phyloP scores from a whole-genome alignment of 805 yeast genomes.

The Lipomyces yamanashiensis region DNA sequence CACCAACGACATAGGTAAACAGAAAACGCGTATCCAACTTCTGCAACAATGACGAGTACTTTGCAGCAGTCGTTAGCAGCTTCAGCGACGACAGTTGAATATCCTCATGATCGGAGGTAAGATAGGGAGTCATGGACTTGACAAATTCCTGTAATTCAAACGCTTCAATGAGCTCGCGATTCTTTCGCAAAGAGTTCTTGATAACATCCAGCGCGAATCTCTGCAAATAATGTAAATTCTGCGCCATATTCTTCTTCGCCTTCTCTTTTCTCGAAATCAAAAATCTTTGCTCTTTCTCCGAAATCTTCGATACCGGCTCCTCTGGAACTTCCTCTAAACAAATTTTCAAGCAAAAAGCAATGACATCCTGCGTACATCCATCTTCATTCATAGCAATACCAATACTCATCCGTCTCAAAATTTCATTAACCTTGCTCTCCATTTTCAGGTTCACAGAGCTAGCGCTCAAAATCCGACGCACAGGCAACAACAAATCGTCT shows the following conservation, averaged over 20 bases:
- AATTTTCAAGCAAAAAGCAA: slow-evolving; percentile 75
- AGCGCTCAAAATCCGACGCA: slow-evolving; percentile 61
- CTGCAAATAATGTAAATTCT: slow-evolving; percentile 66
- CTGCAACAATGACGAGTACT: slow-evolving; percentile 59
- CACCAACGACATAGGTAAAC: slow-evolving; percentile 47
- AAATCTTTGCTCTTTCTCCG: slow-evolving; percentile 23
- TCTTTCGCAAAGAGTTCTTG: slow-evolving; percentile 68
- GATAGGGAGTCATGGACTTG: slow-evolving; percentile 66
- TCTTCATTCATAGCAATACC: slow-evolving; percentile 78
- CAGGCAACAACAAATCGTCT: slow-evolving; percentile 64
- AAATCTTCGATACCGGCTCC: slow-evolving; percentile 45
- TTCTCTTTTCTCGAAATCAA: slow-evolving; percentile 57
- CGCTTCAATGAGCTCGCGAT: slow-evolving; percentile 62
- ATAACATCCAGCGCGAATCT: slow-evolving; percentile 77
- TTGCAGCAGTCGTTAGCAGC: slow-evolving; percentile 31
- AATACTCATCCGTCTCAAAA: slow-evolving; percentile 73
- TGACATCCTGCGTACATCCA: slow-evolving; percentile 58
- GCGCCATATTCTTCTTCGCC: slow-evolving; percentile 55
- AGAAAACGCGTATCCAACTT: slow-evolving; percentile 46
- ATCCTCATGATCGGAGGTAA: slow-evolving; percentile 72
- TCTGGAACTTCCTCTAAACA: slow-evolving; percentile 38
- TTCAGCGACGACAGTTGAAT: slow-evolving; percentile 68
- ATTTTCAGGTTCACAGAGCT: slow-evolving; percentile 70
- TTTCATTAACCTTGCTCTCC: slow-evolving; percentile 76
- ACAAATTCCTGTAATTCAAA: slow-evolving; percentile 71